Conservation (phyloP, 257 asterid genomes). For the Verbena officinalis region DNA sequence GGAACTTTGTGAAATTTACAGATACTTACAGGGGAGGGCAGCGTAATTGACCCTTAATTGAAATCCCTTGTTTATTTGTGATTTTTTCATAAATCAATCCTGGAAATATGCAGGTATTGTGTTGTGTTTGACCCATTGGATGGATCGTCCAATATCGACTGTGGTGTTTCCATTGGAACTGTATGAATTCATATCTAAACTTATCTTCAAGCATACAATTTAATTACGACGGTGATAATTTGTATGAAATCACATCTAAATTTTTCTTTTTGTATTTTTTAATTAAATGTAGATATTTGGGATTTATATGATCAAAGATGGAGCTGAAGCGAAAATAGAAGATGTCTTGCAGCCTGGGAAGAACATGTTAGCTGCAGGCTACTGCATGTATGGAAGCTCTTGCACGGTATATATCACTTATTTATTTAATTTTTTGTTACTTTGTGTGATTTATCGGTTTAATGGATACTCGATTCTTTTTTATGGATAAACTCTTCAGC, state of each 20-base stretch:
- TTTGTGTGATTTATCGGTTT: conserved; percentile 13
- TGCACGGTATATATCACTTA: conserved; percentile 61
- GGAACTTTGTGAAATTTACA: too few relatives aligned
- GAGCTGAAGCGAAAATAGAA: conserved; percentile 61
- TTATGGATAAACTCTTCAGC: conserved; percentile 40
- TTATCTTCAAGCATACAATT: background rate
- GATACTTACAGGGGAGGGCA: too few relatives aligned
- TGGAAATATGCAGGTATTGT: conserved; percentile 64
- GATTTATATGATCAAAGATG: conserved; percentile 65
- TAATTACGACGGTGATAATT: too few relatives aligned
- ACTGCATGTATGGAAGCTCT: conserved; percentile 98
- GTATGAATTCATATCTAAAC: conserved; percentile 43
- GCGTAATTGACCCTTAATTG: background rate
- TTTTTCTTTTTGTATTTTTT: conserved; percentile 19
- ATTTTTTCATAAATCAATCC: background rate
- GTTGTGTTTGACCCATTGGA: conserved; percentile 97
- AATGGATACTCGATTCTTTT: background rate
- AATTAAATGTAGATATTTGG: conserved; percentile 67
- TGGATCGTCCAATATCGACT: conserved; percentile 98
- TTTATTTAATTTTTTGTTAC: background rate
- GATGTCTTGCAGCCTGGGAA: conserved; percentile 96
- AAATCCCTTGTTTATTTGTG: background rate
- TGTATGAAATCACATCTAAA: background rate
- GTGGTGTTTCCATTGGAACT: conserved; percentile 97
- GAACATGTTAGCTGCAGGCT: conserved; percentile 94